Conservation (phyloP, 2,329 filamentous ascomycete species). For the Blumeria graminis region DNA sequence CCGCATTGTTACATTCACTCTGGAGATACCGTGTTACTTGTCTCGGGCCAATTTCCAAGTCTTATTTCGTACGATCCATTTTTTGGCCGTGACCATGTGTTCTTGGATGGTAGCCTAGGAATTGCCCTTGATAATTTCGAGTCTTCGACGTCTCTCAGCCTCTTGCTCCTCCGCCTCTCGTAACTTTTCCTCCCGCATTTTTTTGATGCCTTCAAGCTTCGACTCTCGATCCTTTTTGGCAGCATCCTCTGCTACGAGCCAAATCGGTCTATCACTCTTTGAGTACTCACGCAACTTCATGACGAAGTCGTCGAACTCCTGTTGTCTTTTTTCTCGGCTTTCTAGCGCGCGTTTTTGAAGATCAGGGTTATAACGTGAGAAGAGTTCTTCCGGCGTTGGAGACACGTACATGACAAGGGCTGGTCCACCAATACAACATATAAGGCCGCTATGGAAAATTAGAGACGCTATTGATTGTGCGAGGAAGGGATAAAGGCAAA, state of each 20-base stretch:
- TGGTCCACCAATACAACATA: conserved; percentile 62
- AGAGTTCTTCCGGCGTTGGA: conserved; percentile 78
- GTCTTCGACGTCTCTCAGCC: conserved; percentile 10
- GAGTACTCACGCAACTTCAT: conserved; percentile 64
- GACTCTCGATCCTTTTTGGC: conserved; percentile 17
- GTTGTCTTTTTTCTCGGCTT: conserved; percentile 45
- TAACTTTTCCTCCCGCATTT: conserved; percentile 17
- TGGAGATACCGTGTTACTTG: too few species aligned
- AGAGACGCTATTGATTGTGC: conserved; percentile 3
- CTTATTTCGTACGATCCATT: too few species aligned
- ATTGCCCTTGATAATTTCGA: too few species aligned
- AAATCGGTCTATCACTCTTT: conserved; percentile 68
- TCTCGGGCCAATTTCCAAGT: too few species aligned
- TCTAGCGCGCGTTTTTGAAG: conserved; percentile 76
- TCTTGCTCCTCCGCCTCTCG: conserved; percentile 19
- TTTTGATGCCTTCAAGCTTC: conserved; percentile 15
- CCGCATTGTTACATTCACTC: too few species aligned
- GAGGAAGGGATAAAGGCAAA: conserved; percentile 3
- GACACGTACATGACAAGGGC: conserved; percentile 56
- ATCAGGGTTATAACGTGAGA: conserved; percentile 80
- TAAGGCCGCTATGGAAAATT: conserved; percentile 31
- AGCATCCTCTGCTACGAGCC: conserved; percentile 21
- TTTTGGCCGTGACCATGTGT: too few species aligned
- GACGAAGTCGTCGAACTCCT: conserved; percentile 82
- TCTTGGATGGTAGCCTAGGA: too few species aligned